Evolutionary conservation across 108 stramenopile genomes (phyloP), one percentile per base, ranked within the genome.

Genomic region (Schizochytrium sp.): DNA sequence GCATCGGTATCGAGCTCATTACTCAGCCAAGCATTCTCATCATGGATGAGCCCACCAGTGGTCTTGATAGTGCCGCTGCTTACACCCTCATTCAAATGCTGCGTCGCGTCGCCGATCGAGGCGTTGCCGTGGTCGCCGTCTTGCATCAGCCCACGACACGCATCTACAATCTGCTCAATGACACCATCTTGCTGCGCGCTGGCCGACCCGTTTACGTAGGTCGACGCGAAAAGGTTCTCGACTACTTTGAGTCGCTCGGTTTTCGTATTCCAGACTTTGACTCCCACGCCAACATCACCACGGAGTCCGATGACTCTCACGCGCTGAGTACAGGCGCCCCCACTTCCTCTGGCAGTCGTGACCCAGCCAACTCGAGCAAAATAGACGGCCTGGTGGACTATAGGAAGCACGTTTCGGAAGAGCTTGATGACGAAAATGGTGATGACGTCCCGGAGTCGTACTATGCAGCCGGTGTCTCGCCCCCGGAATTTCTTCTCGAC

Each of bases 101-200:
- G 5, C 93, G 96, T 60, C 89, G 89, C 44, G 63, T 97, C 72
- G 93, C 95, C 10, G 57, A 69, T 18, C 34, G 23, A 88, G 95
- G 87, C 95, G 96, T 93, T 88, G 90, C 97, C 2, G 94, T 98
- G 90, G 95, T 92, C 1, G 92, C 94, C 12, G 96, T 98, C 21
- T 92, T 98, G 87, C 97, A 98, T 91, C 97, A 97, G 88, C 97
- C 97, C 0, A 89, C 96, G 4, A 95, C 94, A 5, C 94, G 93
- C 14, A 97, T 97, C 51, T 97, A 95, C 93, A 92, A 94, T 19
- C 58, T 95, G 87, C 91, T 97, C 88, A 96, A 97, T 88, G 91
- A 95, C 72, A 88, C 96, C 58, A 87, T 98, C 6, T 29, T 93
- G 47, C 60, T 97, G 87, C 89, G 53, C 18, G 25, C 28, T 44